These are phyloP conservation scores for Polyplosphaeria fusca DNA, from an alignment of 495 filamentous ascomycete species.

Conservation along the genomic window DNA sequence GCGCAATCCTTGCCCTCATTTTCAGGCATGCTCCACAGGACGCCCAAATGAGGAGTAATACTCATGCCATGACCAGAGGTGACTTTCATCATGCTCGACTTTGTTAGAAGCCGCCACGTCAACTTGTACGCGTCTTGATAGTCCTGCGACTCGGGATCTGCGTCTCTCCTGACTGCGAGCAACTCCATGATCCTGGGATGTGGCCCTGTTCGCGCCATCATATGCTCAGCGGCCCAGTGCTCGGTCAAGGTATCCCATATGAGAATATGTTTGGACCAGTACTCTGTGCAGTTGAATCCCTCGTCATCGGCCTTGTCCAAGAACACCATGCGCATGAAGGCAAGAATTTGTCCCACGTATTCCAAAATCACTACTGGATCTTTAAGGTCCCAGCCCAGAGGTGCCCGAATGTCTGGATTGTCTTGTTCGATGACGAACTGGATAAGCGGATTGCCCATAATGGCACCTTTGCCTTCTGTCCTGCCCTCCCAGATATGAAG, in stretches of 20 bases:
- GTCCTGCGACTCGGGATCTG: constrained; percentile 9
- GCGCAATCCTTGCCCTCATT: constrained; percentile 36
- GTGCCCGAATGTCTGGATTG: not conserved
- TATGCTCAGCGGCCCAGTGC: constrained; percentile 16
- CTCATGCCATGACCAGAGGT: constrained; percentile 12
- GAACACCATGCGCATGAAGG: constrained; percentile 8
- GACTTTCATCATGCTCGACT: constrained; percentile 18
- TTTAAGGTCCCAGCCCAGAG: constrained; percentile 23
- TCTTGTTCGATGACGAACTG: constrained; percentile 30
- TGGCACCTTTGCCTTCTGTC: constrained; percentile 37
- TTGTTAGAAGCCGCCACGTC: constrained; percentile 18
- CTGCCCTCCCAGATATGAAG: constrained; percentile 40
- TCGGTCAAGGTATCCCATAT: constrained; percentile 12
- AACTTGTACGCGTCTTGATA: constrained; percentile 15
- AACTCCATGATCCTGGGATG: constrained; percentile 3
- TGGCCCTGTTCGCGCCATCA: constrained; percentile 14
- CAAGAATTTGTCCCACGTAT: constrained; percentile 24
- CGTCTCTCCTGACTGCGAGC: constrained; percentile 4
- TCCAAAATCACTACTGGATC: constrained; percentile 4
- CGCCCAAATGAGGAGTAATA: constrained; percentile 25
- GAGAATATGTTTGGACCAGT: constrained; percentile 20
- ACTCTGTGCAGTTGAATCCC: constrained; percentile 23
- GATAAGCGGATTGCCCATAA: constrained; percentile 39
- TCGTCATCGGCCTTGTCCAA: constrained; percentile 15
- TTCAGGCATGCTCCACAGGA: constrained; percentile 38